Conservation (phyloP, 169 alveolate genomes). For the Plasmodium chabaudi region DNA sequence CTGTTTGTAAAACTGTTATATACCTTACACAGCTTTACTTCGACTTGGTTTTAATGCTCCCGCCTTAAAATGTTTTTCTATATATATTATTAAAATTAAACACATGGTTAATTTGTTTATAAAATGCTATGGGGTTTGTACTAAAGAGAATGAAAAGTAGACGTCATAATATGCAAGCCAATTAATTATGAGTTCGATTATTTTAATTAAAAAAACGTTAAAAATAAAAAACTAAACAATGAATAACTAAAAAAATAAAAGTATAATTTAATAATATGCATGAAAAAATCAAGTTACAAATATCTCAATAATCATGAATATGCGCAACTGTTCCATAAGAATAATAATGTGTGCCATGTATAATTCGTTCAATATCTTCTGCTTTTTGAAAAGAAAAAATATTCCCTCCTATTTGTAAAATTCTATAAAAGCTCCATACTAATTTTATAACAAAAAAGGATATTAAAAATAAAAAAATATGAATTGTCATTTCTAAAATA, state of each 20-base stretch:
- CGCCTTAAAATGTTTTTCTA: too few species aligned
- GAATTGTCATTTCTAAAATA: conserved; percentile 50
- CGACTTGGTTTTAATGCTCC: too few species aligned
- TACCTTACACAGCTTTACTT: too few species aligned
- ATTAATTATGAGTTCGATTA: not conserved
- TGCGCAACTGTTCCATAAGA: conserved; percentile 52
- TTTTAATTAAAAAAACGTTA: not conserved
- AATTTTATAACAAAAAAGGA: conserved; percentile 57
- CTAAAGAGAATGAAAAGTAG: too few species aligned
- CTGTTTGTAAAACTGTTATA: too few species aligned
- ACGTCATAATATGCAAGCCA: too few species aligned
- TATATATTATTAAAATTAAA: too few species aligned
- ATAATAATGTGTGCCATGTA: conserved; percentile 56
- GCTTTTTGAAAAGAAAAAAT: conserved; percentile 73
- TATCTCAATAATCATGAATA: conserved; percentile 13
- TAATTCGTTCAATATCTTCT: conserved; percentile 38
- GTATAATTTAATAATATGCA: not conserved
- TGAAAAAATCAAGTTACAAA: not conserved
- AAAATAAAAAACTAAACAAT: not conserved
- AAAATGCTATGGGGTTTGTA: too few species aligned
- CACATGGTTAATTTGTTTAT: too few species aligned
- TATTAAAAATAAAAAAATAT: conserved; percentile 36
- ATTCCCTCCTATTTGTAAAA: conserved; percentile 73
- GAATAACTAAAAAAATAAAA: not conserved
- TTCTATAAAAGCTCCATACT: conserved; percentile 71